These are phyloP conservation scores for Chlorencoelia australis DNA, from an alignment of 2,329 filamentous ascomycete species.

Conservation along the genomic window DNA sequence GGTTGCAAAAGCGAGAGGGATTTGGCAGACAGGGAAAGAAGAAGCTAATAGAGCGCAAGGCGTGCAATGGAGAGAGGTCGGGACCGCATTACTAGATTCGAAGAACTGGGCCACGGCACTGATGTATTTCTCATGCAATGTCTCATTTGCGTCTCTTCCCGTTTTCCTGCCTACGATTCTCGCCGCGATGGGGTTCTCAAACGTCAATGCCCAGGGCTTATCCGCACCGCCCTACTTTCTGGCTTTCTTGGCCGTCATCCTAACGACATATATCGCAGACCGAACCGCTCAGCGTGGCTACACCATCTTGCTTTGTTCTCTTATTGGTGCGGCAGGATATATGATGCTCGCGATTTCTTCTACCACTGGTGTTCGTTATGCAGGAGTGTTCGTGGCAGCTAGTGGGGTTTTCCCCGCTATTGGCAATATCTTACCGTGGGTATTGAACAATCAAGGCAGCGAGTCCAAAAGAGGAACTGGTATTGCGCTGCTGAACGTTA, in stretches of 20 bases:
- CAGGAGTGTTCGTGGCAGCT: constrained; percentile 42
- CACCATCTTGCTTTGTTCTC: constrained; percentile 45
- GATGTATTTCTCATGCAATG: constrained; percentile 52
- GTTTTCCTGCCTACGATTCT: constrained; percentile 57
- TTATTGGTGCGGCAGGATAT: constrained; percentile 52
- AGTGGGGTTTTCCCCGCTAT: constrained; percentile 58
- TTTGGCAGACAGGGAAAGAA: constrained; percentile 42
- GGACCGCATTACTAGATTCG: constrained; percentile 36
- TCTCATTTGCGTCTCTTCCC: constrained; percentile 55
- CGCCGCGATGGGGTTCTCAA: constrained; percentile 55
- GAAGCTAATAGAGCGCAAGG: constrained; percentile 37
- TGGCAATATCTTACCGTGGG: constrained; percentile 61
- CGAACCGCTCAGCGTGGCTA: constrained; percentile 52
- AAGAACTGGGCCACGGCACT: constrained; percentile 30
- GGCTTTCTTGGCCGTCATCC: constrained; percentile 52
- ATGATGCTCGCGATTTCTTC: constrained; percentile 49
- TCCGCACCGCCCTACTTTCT: constrained; percentile 63
- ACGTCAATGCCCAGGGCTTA: constrained; percentile 59
- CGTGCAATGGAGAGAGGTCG: constrained; percentile 36
- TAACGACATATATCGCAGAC: constrained; percentile 55
- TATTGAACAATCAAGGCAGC: constrained; percentile 59
- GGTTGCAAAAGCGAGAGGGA: constrained; percentile 42
- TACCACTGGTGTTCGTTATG: constrained; percentile 34
- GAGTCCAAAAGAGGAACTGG: constrained; percentile 57
- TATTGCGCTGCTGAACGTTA: constrained; percentile 56